phyloP scores from a whole-genome alignment of 1,284 basidiomycete species.

The Ustilago cynodontis region DNA sequence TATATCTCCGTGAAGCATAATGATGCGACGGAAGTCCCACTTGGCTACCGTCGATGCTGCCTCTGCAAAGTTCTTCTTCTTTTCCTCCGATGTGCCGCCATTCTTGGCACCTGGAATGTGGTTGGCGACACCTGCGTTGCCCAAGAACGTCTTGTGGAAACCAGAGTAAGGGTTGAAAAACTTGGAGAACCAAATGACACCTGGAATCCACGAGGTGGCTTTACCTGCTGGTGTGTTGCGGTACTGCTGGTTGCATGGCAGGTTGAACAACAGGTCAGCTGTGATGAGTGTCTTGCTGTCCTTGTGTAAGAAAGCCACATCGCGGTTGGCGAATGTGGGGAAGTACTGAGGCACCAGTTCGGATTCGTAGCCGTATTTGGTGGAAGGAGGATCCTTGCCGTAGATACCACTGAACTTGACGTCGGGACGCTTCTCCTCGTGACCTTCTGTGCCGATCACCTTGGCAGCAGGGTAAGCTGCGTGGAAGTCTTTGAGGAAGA shows the following conservation, averaged over 20 bases:
- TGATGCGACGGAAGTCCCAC: conserved; percentile 90
- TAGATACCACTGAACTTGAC: conserved; percentile 70
- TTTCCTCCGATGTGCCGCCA: conserved; percentile 68
- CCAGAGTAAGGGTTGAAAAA: conserved; percentile 38
- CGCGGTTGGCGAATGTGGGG: conserved; percentile 84
- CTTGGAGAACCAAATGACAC: conserved; percentile 49
- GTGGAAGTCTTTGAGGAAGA: conserved; percentile 70
- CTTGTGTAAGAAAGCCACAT: conserved; percentile 87
- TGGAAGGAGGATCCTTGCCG: conserved; percentile 45
- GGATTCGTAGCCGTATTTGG: conserved; percentile 57
- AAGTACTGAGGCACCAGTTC: conserved; percentile 74
- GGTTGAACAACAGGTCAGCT: conserved; percentile 90
- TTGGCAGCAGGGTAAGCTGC: conserved; percentile 64
- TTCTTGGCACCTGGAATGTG: conserved; percentile 40
- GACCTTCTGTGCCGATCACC: conserved; percentile 71
- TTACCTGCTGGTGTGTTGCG: conserved; percentile 42
- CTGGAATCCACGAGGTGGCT: conserved; percentile 57
- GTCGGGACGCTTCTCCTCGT: conserved; percentile 71
- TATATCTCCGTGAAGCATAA: conserved; percentile 92
- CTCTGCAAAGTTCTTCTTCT: conserved; percentile 55
- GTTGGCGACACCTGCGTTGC: conserved; percentile 36
- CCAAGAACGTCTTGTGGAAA: conserved; percentile 57
- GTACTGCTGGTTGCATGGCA: conserved; percentile 84
- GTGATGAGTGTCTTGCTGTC: conserved; percentile 83
- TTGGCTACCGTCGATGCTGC: conserved; percentile 78